Evolutionary conservation across 2,329 filamentous ascomycete species (phyloP), one percentile per base, ranked within the genome.

Genomic region (Dendrostoma leiphaemia): DNA sequence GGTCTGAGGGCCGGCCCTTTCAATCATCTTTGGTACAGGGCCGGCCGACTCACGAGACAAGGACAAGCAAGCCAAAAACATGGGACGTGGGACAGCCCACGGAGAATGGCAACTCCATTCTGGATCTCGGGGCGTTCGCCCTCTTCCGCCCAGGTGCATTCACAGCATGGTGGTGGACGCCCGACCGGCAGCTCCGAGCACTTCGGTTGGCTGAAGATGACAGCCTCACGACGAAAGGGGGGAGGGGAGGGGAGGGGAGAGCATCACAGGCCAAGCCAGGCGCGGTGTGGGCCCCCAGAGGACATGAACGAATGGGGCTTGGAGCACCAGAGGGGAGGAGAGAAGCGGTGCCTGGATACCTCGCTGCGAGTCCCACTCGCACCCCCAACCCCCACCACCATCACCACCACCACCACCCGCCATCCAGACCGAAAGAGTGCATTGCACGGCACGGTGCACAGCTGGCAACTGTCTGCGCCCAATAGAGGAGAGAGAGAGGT

Each of bases 151-250:
- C 37, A 34, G 34, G 29, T 46, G 31, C 51, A 51, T 51, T 7
- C 45, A n/a, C n/a, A n/a, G n/a, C n/a, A n/a, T n/a, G 8, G 46
- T 50, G 46, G 41, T 34, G 40, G 29, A 19, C 28, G 31, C 13
- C 28, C 24, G 29, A 43, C 44, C 35, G 41, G 48, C 37, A 45
- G 47, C 43, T 47, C 51, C 46, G 43, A 28, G 17, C 41, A 43
- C 41, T 51, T 12, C 47, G 29, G 55, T 45, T 51, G 55, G 51
- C 38, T 32, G 21, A 31, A 44, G 51, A 43, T 43, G 44, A 34
- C 48, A 54, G 55, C 55, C 55, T 50, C 55, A 51, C 47, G 17
- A 21, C 24, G 35, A 34, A 17, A 13, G 32, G 21, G 34, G 51
- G 55, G 10, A 8, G 17, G 43, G 29, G 3, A 8, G 19, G 10